Evolutionary conservation across 129 eudicot species (phyloP).

Genomic region (Escallonia herrerae): DNA sequence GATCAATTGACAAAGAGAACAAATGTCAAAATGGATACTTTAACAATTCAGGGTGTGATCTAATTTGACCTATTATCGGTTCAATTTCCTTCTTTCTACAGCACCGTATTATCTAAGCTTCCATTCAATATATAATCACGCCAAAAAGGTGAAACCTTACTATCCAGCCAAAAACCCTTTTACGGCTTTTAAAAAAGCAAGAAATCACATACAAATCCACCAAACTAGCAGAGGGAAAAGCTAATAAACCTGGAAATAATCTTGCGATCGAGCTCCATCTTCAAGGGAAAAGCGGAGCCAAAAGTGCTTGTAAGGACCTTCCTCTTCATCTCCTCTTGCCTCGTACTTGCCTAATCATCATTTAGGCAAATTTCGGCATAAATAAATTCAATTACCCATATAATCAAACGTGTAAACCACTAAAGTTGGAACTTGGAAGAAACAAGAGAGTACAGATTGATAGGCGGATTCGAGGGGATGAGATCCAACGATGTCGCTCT

Average conservation of each 20-base stretch:
- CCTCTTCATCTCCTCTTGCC: constrained; percentile 75
- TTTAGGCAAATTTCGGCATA: background rate
- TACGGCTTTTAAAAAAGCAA: background rate
- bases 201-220: background rate
- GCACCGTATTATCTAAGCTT: background rate
- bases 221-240: no score
- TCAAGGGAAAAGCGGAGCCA: constrained; percentile 89
- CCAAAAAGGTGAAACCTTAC: background rate
- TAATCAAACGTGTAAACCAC: background rate
- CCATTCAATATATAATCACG: background rate
- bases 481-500: constrained; percentile 72
- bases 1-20: no score
- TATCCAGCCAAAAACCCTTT: background rate
- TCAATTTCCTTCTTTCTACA: background rate
- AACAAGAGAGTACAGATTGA: constrained; percentile 31
- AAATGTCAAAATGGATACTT: no score
- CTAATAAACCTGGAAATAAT: constrained; percentile 61
- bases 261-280: constrained; percentile 85
- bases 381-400: background rate
- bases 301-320: constrained; percentile 54
- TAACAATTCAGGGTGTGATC: no score
- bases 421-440: no score
- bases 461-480: constrained; percentile 80
- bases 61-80: background rate
- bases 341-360: constrained; percentile 41